Evolutionary conservation across 1,284 basidiomycete genomes (phyloP), one percentile per base, ranked within the genome.

Genomic region (Takashimella koratensis): DNA sequence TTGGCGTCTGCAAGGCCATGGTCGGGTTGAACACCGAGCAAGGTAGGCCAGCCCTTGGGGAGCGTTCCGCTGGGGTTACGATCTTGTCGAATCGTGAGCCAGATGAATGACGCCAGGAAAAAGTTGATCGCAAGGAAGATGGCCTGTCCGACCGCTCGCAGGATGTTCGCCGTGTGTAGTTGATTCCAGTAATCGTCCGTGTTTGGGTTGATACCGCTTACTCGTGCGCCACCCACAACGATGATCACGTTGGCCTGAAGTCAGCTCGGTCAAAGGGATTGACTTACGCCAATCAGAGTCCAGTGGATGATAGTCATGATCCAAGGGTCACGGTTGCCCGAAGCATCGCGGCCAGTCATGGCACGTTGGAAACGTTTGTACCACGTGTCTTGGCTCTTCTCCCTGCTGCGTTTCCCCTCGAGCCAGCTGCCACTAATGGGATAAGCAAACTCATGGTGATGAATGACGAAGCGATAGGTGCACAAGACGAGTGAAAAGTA

Each of bases 231-330:
- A 16, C 59, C 59, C 20, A 57, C 47, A 21, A 61, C 53, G 49
- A 61, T 58, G 48, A 58, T 56, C 2, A 49, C 49, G 47, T 61
- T 61, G 6, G 59, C 30, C 10, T 36, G 30, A 16, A 8, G 8
- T 16, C 8, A 36, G 16, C 30, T 16, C 10, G 30, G 30, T 36
- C 16, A 36, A 36, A 21, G 45, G 5, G 13, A 20, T 24, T 19
- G 10, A 51, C 53, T 55, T 40, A 58, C 57, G 2, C 47, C 55
- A 44, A 60, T 57, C 44, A 60, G 39, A 13, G 41, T 45, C 58
- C 58, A 57, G 30, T 60, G 53, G 21, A 60, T 57, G 42, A 54
- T 56, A 10, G 58, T 57, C 58, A 60, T 57, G 12, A 60, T 53
- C 58, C 56, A 60, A 43, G 58, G 55, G 45, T 60, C 56, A 41